A percentile compares a stretch with the other conserved stretches of the same genome.
These are phyloP conservation scores for Shiraia sp. DNA, from an alignment of 2,329 filamentous ascomycete genomes.

Conservation along the genomic window DNA sequence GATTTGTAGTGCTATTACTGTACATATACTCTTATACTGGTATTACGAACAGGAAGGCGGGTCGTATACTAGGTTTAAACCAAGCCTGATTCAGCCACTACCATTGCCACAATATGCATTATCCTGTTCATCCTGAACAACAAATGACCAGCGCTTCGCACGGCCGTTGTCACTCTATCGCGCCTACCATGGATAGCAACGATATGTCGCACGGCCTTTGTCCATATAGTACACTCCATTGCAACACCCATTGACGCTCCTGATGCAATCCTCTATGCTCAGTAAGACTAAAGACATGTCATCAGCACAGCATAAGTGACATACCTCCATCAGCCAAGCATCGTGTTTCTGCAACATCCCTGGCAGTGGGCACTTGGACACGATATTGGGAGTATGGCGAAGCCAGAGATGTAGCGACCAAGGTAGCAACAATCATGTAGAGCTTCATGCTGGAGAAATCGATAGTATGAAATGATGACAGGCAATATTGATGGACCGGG, in stretches of 20 bases:
- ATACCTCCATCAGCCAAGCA: constrained; percentile 1
- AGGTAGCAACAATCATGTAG: not conserved
- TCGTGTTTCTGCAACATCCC: not conserved
- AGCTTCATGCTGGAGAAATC: constrained; percentile 2
- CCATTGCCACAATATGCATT: not conserved
- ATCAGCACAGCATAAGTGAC: not conserved
- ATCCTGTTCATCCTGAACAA: not conserved
- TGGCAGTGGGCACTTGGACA: not conserved
- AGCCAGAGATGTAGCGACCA: not conserved
- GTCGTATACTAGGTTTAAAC: constrained; percentile 2
- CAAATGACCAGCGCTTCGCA: no score
- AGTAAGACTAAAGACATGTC: not conserved
- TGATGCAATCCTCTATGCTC: not conserved
- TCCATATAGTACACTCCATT: constrained; percentile 4
- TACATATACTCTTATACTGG: not conserved
- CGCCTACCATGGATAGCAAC: constrained; percentile 1
- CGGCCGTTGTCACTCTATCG: not conserved
- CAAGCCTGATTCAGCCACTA: not conserved
- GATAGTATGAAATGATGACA: no score
- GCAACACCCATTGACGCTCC: constrained; percentile 1
- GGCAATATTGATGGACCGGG: no score
- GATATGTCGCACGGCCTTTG: constrained; percentile 2
- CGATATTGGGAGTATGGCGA: not conserved
- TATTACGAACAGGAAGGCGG: no score
- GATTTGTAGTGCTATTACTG: constrained; percentile 15